Evolutionary conservation across 2,329 filamentous ascomycete genomes (phyloP), one percentile per base, ranked within the genome.

Genomic region (Pseudogymnoascus sp.): DNA sequence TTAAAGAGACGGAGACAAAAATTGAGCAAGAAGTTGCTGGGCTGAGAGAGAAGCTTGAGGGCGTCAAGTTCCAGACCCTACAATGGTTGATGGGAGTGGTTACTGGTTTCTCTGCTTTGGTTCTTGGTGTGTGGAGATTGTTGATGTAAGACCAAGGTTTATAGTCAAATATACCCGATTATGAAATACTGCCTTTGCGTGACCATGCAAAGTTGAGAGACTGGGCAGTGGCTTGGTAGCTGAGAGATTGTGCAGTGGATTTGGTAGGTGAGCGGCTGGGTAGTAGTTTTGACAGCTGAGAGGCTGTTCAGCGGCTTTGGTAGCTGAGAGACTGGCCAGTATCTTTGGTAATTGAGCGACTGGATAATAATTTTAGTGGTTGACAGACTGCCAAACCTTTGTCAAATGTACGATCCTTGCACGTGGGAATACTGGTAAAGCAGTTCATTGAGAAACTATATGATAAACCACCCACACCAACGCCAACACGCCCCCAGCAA

Each of bases 1-100:
- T 99, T 72, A 97, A 96, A 80, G 94, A 99, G 82, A 97, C 94
- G 11, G 94, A 99, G 79, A 96, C 92, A 64, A 88, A 95, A 77
- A 97, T 99, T 71, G 94, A 99, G 80, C 93, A 97, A 78, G 94
- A 97, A 80, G 92, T 94, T 62, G 93, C 93, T 42, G 89, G 89
- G 33, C 75, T 99, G 73, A 82, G 91, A 68, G 94, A 97, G 80
- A 88, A 95, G 77, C 82, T 99, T 59, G 94, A 99, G 78, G 90
- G 91, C 69, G 94, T 99, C 75, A 99, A 99, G 81, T 97, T 97
- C 77, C 91, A 92, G 73, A 97, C 94, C 37, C 77, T 99, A 75
- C 94, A 99, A 80, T 99, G 94, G 94, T 79, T 99, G 69, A 97
- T 97, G 88, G 92, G 88, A 73, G 91, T 89, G 40, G 84, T 83